These are phyloP conservation scores for Leucaena leucocephala DNA, from an alignment of 306 rosid genomes.

Conservation along the genomic window DNA sequence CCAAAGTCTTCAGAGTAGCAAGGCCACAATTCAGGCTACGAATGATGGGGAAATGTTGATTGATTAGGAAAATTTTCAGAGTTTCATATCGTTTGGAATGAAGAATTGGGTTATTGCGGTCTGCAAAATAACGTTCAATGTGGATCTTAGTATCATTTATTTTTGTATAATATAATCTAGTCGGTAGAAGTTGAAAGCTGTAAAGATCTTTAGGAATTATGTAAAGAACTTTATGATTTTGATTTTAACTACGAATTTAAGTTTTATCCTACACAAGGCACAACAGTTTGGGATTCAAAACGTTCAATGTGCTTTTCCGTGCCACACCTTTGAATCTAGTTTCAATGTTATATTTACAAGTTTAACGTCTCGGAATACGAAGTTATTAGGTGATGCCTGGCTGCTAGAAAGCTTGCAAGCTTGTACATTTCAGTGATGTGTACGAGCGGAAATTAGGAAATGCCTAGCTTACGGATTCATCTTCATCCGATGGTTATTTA, in stretches of 20 bases:
- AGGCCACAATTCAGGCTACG: constrained; percentile 79
- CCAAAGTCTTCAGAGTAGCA: constrained; percentile 53
- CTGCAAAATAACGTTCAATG: constrained; percentile 15
- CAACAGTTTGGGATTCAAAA: not conserved
- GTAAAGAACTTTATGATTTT: constrained; percentile 22
- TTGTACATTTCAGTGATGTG: not conserved
- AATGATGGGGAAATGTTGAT: constrained; percentile 73
- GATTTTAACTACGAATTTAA: not conserved
- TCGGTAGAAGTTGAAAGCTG: constrained; percentile 33
- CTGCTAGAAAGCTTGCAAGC: not conserved
- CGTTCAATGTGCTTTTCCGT: not conserved
- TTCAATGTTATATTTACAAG: too few species aligned
- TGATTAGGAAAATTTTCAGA: constrained; percentile 50
- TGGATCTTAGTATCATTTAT: not conserved
- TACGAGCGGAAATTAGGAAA: not conserved
- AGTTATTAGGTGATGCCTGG: not conserved
- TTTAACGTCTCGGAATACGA: not conserved
- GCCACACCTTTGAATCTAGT: not conserved
- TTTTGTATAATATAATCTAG: not conserved
- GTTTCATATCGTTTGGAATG: constrained; percentile 16
- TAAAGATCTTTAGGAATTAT: constrained; percentile 36
- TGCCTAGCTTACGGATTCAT: not conserved
- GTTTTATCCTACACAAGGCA: not conserved
- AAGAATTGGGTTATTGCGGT: not conserved
- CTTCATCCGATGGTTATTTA: too few species aligned